Conservation (phyloP, 129 eudicot species). For the Calendula officinalis region DNA sequence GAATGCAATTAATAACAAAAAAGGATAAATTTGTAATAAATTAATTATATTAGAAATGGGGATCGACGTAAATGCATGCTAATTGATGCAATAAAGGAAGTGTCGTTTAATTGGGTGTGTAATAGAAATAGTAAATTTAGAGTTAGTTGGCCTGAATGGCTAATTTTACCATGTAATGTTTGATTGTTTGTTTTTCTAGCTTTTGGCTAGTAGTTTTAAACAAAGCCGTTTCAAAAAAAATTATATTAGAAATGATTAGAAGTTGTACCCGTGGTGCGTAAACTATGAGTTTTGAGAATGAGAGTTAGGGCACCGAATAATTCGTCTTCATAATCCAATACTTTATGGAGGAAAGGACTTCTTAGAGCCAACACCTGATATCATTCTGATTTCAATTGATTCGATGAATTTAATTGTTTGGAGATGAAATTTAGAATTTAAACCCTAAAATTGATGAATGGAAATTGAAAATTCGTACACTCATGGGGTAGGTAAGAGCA, state of each 20-base stretch:
- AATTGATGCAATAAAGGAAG: no score
- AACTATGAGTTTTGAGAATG: constrained; percentile 86
- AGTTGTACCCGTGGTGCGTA: constrained; percentile 73
- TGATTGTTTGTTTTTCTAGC: no score
- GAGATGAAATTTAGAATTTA: not conserved
- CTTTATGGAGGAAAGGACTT: constrained; percentile 87
- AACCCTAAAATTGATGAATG: not conserved
- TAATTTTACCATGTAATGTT: no score
- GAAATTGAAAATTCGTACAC: constrained; percentile 38
- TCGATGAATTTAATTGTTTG: not conserved
- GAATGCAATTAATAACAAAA: not conserved
- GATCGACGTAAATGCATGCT: no score
- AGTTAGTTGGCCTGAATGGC: no score
- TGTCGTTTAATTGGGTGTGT: no score
- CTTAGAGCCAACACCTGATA: constrained; percentile 82
- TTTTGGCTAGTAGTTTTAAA: no score
- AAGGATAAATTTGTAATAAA: not conserved
- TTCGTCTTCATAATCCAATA: constrained; percentile 92
- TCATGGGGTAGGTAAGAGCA: constrained; percentile 93
- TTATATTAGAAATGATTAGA: no score
- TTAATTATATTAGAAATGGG: not conserved
- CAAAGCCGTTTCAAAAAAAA: no score
- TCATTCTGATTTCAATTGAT: not conserved
- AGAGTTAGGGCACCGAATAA: constrained; percentile 84
- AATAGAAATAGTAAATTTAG: no score